A percentile compares a stretch with the other conserved stretches of the same genome.
phyloP scores from a whole-genome alignment of 805 yeast species.

The Kodamaea hsintzibuensis region DNA sequence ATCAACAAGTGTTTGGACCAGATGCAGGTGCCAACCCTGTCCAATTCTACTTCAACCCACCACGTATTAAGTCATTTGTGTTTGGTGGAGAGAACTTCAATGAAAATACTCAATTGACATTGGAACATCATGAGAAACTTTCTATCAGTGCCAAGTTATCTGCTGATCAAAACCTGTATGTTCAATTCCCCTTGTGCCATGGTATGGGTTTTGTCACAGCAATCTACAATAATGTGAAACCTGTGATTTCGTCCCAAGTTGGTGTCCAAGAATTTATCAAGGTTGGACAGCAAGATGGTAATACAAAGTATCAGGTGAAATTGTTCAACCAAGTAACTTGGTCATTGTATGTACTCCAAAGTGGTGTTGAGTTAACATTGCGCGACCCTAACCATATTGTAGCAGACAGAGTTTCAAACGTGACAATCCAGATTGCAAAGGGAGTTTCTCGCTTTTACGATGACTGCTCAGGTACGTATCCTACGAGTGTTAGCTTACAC shows the following conservation, averaged over 20 bases:
- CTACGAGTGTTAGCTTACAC: conserved; percentile 46
- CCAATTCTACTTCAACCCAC: conserved; percentile 68
- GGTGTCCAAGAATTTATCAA: conserved; percentile 58
- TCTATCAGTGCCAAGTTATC: conserved; percentile 28
- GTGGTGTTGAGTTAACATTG: conserved; percentile 27
- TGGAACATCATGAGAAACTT: conserved; percentile 31
- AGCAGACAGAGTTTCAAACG: conserved; percentile 42
- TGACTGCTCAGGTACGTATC: conserved; percentile 61
- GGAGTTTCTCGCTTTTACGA: conserved; percentile 46
- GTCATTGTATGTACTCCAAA: conserved; percentile 55
- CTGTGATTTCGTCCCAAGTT: conserved; percentile 53
- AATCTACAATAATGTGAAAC: conserved; percentile 24
- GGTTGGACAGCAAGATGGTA: conserved; percentile 26
- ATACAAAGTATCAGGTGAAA: conserved; percentile 53
- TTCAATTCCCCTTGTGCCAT: conserved; percentile 61
- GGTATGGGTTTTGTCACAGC: conserved; percentile 85
- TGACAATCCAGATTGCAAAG: conserved; percentile 27
- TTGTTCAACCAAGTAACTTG: conserved; percentile 61
- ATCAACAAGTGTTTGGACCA: conserved; percentile 70
- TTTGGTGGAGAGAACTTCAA: conserved; percentile 32
- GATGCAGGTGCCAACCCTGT: conserved; percentile 53
- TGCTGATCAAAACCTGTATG: conserved; percentile 11
- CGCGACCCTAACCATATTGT: conserved; percentile 39
- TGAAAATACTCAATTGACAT: conserved; percentile 17
- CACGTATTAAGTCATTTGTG: conserved; percentile 60